These are phyloP conservation scores for Colletotrichum musicola DNA, from an alignment of 2,329 filamentous ascomycete species.

Conservation along the genomic window DNA sequence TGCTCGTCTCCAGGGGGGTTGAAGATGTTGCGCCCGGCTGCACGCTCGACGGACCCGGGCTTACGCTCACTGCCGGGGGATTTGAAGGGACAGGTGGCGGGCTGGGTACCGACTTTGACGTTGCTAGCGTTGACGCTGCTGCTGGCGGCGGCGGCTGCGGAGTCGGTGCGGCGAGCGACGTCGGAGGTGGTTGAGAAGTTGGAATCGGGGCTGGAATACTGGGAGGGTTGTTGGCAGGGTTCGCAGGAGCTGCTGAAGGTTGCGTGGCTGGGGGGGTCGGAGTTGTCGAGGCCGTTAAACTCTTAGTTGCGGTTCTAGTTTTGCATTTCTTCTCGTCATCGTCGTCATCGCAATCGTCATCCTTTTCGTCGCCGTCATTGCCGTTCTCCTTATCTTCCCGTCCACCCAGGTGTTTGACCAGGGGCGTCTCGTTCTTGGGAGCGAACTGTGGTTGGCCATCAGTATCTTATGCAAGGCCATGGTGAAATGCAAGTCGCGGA, in stretches of 20 bases:
- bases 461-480: neutral
- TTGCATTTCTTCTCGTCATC: slow-evolving; percentile 20
- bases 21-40: neutral
- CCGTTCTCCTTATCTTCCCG: neutral
- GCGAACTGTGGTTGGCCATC: neutral
- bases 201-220: too few relatives aligned
- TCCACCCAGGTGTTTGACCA: neutral
- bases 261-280: too few relatives aligned
- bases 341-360: slow-evolving; percentile 14
- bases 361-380: slow-evolving; percentile 1
- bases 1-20: neutral
- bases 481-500: neutral
- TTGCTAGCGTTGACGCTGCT: neutral
- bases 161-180: neutral
- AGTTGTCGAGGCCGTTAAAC: neutral
- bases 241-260: too few relatives aligned
- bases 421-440: neutral
- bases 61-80: neutral
- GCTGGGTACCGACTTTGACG: neutral
- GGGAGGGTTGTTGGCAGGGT: too few relatives aligned
- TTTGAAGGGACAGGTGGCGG: neutral
- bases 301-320: neutral
- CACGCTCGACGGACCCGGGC: neutral
- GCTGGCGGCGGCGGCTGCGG: neutral
- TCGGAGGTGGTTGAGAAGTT: neutral